phyloP scores from a whole-genome alignment of 768 basidiomycete genomes.

The Mycena leptocephala region DNA sequence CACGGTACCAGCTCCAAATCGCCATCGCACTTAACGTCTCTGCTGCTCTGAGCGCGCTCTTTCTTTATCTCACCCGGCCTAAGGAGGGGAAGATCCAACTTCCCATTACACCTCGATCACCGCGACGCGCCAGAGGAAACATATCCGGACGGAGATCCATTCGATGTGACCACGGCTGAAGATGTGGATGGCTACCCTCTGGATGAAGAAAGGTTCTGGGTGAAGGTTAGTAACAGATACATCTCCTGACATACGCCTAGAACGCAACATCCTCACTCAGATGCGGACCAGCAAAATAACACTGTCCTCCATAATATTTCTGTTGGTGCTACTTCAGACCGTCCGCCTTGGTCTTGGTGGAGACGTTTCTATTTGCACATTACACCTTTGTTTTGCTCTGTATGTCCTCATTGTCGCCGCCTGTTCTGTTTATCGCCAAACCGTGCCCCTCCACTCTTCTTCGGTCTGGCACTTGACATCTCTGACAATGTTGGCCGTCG shows the following conservation, averaged over 20 bases:
- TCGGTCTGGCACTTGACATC: constrained; percentile 74
- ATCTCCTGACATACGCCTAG: too few species aligned
- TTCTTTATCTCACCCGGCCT: constrained; percentile 58
- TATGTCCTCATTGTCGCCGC: constrained; percentile 72
- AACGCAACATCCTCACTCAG: too few species aligned
- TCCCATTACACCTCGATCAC: constrained; percentile 46
- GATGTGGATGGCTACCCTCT: constrained; percentile 82
- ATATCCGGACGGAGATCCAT: constrained; percentile 65
- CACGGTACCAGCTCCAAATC: constrained; percentile 70
- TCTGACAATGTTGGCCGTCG: constrained; percentile 65
- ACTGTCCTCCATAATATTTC: constrained; percentile 60
- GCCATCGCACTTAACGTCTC: constrained; percentile 63
- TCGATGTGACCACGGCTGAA: constrained; percentile 77
- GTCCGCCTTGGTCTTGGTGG: constrained; percentile 72
- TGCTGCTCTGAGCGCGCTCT: constrained; percentile 61
- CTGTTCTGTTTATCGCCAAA: constrained; percentile 65
- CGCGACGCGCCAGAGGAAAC: constrained; percentile 33
- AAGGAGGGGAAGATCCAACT: constrained; percentile 68
- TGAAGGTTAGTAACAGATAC: too few species aligned
- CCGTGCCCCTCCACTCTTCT: constrained; percentile 58
- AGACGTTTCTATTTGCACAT: constrained; percentile 49
- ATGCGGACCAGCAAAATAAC: constrained; percentile 72
- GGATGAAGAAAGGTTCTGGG: constrained; percentile 74
- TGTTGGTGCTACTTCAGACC: constrained; percentile 66
- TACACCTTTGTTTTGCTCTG: constrained; percentile 69